These are phyloP conservation scores for Narthecium ossifragum DNA, from an alignment of 106 monocot genomes.

Conservation along the genomic window DNA sequence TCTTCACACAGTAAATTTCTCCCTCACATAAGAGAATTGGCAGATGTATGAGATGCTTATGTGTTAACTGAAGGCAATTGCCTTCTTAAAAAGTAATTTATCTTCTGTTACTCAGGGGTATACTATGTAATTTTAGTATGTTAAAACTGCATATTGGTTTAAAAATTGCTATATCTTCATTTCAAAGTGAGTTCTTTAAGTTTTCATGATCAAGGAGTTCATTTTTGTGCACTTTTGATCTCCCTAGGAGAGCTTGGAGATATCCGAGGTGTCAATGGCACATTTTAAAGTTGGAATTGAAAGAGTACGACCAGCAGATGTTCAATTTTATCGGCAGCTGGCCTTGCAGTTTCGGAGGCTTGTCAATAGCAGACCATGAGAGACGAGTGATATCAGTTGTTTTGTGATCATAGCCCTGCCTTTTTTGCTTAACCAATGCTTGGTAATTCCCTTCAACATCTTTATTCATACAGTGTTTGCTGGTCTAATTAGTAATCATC, in stretches of 20 bases:
- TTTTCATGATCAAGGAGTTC: not conserved
- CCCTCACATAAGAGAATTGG: no score
- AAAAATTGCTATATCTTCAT: not conserved
- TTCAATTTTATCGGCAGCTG: conserved; percentile 51
- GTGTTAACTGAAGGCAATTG: not conserved
- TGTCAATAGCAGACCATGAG: conserved; percentile 14
- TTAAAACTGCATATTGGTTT: not conserved
- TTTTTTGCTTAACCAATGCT: no score
- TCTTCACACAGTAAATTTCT: no score
- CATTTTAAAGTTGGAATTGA: conserved; percentile 58
- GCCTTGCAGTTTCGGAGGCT: conserved; percentile 48
- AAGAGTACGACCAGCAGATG: conserved; percentile 58
- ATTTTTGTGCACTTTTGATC: not conserved
- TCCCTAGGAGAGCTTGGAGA: conserved; percentile 67
- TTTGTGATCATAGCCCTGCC: no score
- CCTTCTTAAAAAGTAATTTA: not conserved
- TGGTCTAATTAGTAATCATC: no score
- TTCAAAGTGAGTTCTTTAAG: not conserved
- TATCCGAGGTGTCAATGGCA: conserved; percentile 48
- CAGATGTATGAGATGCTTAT: no score
- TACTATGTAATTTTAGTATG: not conserved
- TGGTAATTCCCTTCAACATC: no score
- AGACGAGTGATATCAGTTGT: conserved; percentile 5
- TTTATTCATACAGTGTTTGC: no score
- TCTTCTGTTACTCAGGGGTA: not conserved